These are phyloP conservation scores for Solanum chaucha DNA, from an alignment of 257 asterid species.

Conservation along the genomic window DNA sequence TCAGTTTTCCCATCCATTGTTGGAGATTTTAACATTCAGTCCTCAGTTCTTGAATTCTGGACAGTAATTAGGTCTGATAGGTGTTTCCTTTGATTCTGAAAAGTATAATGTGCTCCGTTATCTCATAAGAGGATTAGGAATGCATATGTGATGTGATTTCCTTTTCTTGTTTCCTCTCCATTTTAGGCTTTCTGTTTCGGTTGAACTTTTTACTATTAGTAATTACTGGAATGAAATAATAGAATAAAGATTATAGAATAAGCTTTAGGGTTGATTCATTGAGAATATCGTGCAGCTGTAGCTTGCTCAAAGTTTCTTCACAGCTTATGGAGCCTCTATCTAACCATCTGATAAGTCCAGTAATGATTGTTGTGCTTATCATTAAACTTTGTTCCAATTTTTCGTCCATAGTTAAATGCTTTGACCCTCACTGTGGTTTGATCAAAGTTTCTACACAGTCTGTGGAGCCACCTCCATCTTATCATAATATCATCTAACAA, in stretches of 20 bases:
- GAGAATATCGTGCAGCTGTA: neutral
- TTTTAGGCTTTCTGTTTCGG: neutral
- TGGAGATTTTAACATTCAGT: constrained; percentile 41
- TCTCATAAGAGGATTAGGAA: neutral
- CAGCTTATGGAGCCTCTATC: neutral
- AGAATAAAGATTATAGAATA: neutral
- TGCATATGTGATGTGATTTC: neutral
- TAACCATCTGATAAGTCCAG: neutral
- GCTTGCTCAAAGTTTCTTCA: neutral
- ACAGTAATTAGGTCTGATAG: constrained; percentile 1
- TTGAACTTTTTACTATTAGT: neutral
- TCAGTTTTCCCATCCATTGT: constrained; percentile 28
- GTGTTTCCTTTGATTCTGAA: constrained; percentile 1
- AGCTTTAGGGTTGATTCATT: neutral
- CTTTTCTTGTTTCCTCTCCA: neutral
- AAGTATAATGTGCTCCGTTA: neutral
- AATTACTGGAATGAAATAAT: neutral
- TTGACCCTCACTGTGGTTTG: neutral
- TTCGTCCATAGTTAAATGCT: neutral
- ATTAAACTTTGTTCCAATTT: neutral
- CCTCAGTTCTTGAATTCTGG: constrained; percentile 44
- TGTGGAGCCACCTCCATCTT: neutral
- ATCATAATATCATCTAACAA: neutral
- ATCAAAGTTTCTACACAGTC: neutral
- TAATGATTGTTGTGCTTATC: neutral